Percentiles rank a stretch among this genome's conserved stretches.
Evolutionary conservation across 495 filamentous ascomycete species (phyloP).

Genomic region (Daldinia concentrica): DNA sequence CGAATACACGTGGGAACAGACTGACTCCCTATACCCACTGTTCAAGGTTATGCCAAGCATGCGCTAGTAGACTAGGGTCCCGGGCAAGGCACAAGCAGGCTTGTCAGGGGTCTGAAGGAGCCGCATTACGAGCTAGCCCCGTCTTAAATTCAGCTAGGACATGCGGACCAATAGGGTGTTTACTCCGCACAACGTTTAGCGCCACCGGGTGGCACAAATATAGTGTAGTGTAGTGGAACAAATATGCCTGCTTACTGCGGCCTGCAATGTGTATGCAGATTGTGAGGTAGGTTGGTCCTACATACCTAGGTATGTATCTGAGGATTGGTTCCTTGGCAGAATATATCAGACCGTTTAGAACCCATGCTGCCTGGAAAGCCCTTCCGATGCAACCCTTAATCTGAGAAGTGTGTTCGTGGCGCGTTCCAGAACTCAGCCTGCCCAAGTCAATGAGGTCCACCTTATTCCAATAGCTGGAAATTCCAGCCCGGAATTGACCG

Average conservation of each 20-base stretch:
- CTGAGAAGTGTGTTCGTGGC: background rate
- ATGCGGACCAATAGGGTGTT: background rate
- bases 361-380: background rate
- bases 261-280: background rate
- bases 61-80: background rate
- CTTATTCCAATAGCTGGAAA: background rate
- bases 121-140: constrained; percentile 1
- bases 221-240: too few species aligned
- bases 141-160: background rate
- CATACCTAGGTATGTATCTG: too few species aligned
- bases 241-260: background rate
- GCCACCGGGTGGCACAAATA: background rate
- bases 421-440: background rate
- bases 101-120: background rate
- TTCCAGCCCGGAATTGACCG: background rate
- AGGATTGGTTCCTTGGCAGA: background rate
- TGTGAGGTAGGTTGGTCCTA: background rate
- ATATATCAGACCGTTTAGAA: background rate
- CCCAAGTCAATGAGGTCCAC: background rate
- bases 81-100: background rate
- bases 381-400: background rate
- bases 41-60: background rate
- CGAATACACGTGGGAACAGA: background rate
- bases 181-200: background rate
- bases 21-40: background rate